Evolutionary conservation across 2,329 filamentous ascomycete species (phyloP).

Genomic region (Pseudocercospora crystallina): DNA sequence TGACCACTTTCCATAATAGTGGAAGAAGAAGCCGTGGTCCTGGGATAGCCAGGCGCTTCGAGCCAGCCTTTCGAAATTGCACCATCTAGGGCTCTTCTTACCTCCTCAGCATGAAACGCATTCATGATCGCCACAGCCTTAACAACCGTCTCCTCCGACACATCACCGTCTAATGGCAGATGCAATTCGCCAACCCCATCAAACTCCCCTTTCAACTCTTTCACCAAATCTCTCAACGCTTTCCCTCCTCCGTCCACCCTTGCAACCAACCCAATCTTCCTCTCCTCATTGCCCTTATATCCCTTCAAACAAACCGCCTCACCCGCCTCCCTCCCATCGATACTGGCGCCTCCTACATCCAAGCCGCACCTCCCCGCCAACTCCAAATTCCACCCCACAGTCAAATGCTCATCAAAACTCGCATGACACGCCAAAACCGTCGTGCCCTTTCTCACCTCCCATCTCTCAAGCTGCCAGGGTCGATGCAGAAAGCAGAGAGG

Average conservation of each 20-base stretch:
- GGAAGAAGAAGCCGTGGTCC: too few species aligned
- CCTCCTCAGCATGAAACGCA: constrained; percentile 40
- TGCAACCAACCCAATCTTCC: constrained; percentile 41
- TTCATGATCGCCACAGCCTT: constrained; percentile 40
- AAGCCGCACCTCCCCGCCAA: constrained; percentile 37
- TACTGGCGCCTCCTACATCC: constrained; percentile 23
- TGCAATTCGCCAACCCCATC: constrained; percentile 25
- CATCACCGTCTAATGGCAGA: background rate
- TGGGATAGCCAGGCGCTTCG: background rate
- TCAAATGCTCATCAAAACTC: constrained; percentile 41
- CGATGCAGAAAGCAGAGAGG: constrained; percentile 14
- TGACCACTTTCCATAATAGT: background rate
- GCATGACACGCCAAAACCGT: constrained; percentile 35
- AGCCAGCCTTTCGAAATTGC: constrained; percentile 24
- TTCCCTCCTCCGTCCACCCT: background rate
- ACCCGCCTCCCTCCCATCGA: too few species aligned
- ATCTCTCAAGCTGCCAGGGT: constrained; percentile 12
- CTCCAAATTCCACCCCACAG: constrained; percentile 40
- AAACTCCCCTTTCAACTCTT: constrained; percentile 7
- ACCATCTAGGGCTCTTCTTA: constrained; percentile 36
- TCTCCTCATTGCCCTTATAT: constrained; percentile 40
- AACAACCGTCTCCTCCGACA: background rate
- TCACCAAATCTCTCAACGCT: constrained; percentile 23
- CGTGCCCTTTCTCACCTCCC: background rate
- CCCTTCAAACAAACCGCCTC: constrained; percentile 37